These are phyloP conservation scores for Inga laurina DNA, from an alignment of 306 rosid species.

Conservation along the genomic window DNA sequence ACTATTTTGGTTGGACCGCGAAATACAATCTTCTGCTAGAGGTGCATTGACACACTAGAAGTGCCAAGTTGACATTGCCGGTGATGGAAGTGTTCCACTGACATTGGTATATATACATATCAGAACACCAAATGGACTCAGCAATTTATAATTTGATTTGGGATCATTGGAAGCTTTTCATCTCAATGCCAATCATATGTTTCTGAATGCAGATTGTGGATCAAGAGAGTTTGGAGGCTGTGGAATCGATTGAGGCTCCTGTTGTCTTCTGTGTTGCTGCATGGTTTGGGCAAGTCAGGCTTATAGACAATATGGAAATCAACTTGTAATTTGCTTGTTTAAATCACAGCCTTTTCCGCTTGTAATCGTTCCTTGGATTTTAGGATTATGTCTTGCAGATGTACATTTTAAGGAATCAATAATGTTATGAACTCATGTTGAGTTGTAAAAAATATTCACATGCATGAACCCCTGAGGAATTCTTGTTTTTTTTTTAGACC, in stretches of 20 bases:
- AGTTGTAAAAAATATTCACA: neutral
- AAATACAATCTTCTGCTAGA: neutral
- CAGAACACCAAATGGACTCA: constrained; percentile 13
- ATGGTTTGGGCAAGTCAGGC: constrained; percentile 82
- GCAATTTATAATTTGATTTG: constrained; percentile 4
- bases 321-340: constrained; percentile 33
- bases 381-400: neutral
- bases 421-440: neutral
- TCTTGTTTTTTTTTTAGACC: neutral
- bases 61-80: constrained; percentile 2
- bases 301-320: constrained; percentile 86
- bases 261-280: constrained; percentile 87
- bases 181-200: constrained; percentile 22
- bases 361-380: neutral
- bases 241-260: constrained; percentile 63
- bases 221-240: constrained; percentile 62
- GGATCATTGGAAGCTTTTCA: constrained; percentile 5
- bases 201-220: constrained; percentile 65
- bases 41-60: neutral
- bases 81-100: constrained; percentile 4
- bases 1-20: neutral
- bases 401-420: neutral
- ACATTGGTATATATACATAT: neutral
- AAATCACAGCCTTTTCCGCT: neutral
- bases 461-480: neutral